Evolutionary conservation across 306 rosid genomes (phyloP).

Genomic region (Acacia crassicarpa): DNA sequence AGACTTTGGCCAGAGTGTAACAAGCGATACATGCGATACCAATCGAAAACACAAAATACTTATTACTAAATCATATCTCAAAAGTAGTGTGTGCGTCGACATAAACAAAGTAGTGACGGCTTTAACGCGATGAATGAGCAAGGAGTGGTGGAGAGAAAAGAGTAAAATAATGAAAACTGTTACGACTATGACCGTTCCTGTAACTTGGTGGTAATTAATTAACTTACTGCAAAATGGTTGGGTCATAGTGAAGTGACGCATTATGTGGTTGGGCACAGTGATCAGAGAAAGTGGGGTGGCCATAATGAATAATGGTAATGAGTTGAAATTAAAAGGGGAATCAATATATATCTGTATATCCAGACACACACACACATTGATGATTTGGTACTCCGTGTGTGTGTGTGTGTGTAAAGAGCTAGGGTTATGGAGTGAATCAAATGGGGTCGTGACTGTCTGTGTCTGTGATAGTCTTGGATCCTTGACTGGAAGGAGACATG

Average conservation of each 20-base stretch:
- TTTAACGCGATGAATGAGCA: neutral
- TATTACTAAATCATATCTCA: neutral
- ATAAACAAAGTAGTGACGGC: neutral
- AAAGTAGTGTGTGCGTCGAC: neutral
- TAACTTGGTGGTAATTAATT: neutral
- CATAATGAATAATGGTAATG: neutral
- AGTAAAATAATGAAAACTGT: neutral
- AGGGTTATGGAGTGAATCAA: slow-evolving; percentile 35
- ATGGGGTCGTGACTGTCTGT: slow-evolving; percentile 36
- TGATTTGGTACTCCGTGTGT: slow-evolving; percentile 8
- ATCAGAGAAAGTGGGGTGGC: neutral
- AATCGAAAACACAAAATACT: neutral
- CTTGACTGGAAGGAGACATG: slow-evolving; percentile 30
- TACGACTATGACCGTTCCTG: neutral
- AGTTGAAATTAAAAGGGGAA: neutral
- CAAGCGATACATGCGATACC: neutral
- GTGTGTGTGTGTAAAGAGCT: neutral
- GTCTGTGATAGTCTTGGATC: slow-evolving; percentile 13
- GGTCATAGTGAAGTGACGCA: slow-evolving; percentile 35
- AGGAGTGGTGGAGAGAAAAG: neutral
- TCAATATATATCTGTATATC: neutral
- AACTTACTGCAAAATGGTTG: neutral
- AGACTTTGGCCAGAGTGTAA: neutral
- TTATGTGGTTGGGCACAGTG: neutral
- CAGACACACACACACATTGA: slow-evolving; percentile 24